phyloP scores from a whole-genome alignment of 2,329 filamentous ascomycete genomes.

The Pyrenochaeta sp. region DNA sequence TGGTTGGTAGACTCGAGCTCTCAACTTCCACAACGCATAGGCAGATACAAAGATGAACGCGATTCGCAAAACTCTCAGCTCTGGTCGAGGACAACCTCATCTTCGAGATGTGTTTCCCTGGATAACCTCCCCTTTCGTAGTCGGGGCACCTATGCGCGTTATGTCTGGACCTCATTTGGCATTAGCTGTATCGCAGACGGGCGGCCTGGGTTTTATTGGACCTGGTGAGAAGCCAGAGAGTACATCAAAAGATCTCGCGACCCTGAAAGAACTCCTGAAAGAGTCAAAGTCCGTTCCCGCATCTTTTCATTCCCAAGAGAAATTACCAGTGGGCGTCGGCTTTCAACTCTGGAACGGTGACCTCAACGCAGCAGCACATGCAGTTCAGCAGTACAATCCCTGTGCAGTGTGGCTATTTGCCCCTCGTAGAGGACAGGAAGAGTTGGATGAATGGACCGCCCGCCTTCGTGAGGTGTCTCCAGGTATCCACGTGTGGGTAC shows the following conservation, averaged over 20 bases:
- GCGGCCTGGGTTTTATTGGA: constrained; percentile 51
- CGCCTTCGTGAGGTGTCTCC: constrained; percentile 41
- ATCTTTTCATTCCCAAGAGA: constrained; percentile 8
- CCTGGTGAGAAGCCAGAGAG: constrained; percentile 46
- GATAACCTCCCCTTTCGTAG: constrained; percentile 62
- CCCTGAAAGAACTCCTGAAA: constrained; percentile 5
- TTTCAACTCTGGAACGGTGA: constrained; percentile 62
- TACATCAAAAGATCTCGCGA: constrained; percentile 24
- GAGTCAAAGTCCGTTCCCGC: constrained; percentile 2
- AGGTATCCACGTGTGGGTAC: constrained; percentile 61
- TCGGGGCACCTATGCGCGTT: constrained; percentile 71
- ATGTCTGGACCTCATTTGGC: constrained; percentile 64
- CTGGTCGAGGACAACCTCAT: background rate
- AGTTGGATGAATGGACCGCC: constrained; percentile 39
- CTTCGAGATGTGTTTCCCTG: constrained; percentile 54
- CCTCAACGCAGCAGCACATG: constrained; percentile 56
- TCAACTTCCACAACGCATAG: no score
- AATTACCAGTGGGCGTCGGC: constrained; percentile 64
- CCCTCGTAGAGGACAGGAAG: constrained; percentile 50
- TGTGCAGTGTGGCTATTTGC: constrained; percentile 72
- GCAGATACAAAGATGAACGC: constrained; percentile 4
- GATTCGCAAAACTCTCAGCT: constrained; percentile 3
- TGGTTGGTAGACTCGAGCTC: no score
- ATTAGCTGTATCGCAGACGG: constrained; percentile 63
- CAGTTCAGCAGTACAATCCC: constrained; percentile 62